These are phyloP conservation scores for Mycogone perniciosa DNA, from an alignment of 2,329 filamentous ascomycete genomes.

Conservation along the genomic window DNA sequence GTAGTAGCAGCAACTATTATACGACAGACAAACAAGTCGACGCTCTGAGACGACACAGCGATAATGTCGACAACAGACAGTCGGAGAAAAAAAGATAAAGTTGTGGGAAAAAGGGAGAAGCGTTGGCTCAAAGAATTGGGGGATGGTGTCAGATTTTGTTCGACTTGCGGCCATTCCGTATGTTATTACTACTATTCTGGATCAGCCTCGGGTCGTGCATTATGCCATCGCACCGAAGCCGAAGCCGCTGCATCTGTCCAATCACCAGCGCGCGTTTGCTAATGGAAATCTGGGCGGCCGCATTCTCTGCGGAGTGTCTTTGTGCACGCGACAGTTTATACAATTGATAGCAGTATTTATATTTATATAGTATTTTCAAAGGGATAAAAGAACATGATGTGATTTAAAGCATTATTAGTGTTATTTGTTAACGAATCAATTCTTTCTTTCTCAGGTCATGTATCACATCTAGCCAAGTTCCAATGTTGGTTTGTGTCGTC, in stretches of 20 bases:
- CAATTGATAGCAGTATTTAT: no score
- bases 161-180: not conserved
- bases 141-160: not conserved
- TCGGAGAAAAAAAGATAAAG: not conserved
- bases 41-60: no score
- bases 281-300: not conserved
- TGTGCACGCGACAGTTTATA: no score
- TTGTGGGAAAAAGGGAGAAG: not conserved
- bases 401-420: no score
- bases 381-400: no score
- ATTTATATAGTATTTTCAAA: no score
- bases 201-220: not conserved
- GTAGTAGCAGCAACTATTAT: slow-evolving; percentile 3
- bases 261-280: slow-evolving; percentile 1
- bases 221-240: not conserved
- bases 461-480: no score
- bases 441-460: no score
- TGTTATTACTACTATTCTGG: not conserved
- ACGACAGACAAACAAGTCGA: not conserved
- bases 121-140: not conserved
- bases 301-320: no score
- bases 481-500: no score
- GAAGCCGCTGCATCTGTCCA: not conserved
- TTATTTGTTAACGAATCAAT: no score
- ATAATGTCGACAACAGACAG: not conserved